Conservation (phyloP, 2,329 filamentous ascomycete genomes). For the Diaporthe ampelina region DNA sequence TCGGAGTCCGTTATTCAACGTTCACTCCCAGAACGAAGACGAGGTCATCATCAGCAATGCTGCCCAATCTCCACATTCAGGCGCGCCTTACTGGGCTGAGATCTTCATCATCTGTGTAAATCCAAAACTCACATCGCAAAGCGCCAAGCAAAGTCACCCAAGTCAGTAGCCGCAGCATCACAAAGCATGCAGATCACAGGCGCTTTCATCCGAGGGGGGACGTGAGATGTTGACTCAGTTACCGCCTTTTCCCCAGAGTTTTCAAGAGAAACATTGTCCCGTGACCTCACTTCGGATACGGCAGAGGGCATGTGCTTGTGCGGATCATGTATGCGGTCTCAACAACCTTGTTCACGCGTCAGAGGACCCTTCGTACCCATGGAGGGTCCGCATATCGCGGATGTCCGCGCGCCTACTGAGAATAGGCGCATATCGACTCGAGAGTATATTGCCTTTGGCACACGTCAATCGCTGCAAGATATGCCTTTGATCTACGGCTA, state of each 20-base stretch:
- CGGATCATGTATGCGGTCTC: constrained; percentile 6
- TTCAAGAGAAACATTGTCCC: too few species aligned
- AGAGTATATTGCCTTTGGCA: background rate
- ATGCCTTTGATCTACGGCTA: constrained; percentile 3
- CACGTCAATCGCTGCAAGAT: constrained; percentile 8
- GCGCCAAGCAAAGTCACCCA: constrained; percentile 11
- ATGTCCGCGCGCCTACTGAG: constrained; percentile 7
- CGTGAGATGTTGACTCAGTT: constrained; percentile 10
- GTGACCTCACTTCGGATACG: background rate
- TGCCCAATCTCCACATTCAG: background rate
- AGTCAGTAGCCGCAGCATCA: background rate
- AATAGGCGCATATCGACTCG: constrained; percentile 12
- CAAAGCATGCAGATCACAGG: constrained; percentile 11
- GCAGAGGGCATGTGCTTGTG: background rate
- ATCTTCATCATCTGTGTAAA: background rate
- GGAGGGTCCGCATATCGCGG: background rate
- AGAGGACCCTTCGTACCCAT: background rate
- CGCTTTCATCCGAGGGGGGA: background rate
- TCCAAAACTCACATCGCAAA: constrained; percentile 1
- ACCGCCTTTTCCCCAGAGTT: background rate
- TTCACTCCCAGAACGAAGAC: background rate
- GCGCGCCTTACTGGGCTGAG: constrained; percentile 6
- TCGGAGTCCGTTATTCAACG: background rate
- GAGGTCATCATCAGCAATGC: background rate
- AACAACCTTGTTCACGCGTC: constrained; percentile 1